Conservation (phyloP, 352 stramenopile species). For the Phytopythium aichiense region DNA sequence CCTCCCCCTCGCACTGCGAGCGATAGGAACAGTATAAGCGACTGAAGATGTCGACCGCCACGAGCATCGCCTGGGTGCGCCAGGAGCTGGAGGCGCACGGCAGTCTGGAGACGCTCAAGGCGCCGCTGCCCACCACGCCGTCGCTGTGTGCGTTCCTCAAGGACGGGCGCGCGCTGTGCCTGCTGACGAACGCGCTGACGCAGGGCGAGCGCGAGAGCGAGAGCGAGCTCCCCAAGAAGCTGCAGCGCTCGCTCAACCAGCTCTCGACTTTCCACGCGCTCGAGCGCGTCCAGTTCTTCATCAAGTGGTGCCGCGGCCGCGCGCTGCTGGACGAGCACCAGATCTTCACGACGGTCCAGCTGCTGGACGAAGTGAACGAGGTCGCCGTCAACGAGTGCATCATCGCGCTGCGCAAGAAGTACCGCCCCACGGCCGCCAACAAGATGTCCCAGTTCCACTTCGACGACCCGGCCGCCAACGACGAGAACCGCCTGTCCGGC, state of each 20-base stretch:
- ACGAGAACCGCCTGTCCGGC: slow-evolving; percentile 6
- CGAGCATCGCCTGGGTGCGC: slow-evolving; percentile 57
- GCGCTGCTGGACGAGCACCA: slow-evolving; percentile 60
- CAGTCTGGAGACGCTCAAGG: slow-evolving; percentile 23
- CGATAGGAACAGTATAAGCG: neutral
- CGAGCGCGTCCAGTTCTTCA: slow-evolving; percentile 84
- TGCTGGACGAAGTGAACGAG: slow-evolving; percentile 77
- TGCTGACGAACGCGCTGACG: slow-evolving; percentile 49
- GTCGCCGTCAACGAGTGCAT: slow-evolving; percentile 56
- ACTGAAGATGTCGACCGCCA: slow-evolving; percentile 17
- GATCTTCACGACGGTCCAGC: slow-evolving; percentile 75
- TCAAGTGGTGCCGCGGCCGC: slow-evolving; percentile 68
- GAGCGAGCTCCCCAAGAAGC: slow-evolving; percentile 57
- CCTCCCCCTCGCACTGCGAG: neutral
- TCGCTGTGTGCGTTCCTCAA: slow-evolving; percentile 68
- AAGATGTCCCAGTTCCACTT: slow-evolving; percentile 30
- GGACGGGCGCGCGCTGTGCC: slow-evolving; percentile 70
- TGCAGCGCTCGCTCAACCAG: slow-evolving; percentile 64
- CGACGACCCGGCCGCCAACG: slow-evolving; percentile 10
- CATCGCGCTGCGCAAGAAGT: slow-evolving; percentile 55
- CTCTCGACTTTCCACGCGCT: slow-evolving; percentile 76
- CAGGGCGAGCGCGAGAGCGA: slow-evolving; percentile 17
- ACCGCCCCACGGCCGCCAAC: slow-evolving; percentile 28
- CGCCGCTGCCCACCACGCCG: slow-evolving; percentile 22
- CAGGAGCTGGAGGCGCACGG: slow-evolving; percentile 41